Evolutionary conservation across 768 basidiomycete species (phyloP).

Genomic region (Exidia glandulosa): DNA sequence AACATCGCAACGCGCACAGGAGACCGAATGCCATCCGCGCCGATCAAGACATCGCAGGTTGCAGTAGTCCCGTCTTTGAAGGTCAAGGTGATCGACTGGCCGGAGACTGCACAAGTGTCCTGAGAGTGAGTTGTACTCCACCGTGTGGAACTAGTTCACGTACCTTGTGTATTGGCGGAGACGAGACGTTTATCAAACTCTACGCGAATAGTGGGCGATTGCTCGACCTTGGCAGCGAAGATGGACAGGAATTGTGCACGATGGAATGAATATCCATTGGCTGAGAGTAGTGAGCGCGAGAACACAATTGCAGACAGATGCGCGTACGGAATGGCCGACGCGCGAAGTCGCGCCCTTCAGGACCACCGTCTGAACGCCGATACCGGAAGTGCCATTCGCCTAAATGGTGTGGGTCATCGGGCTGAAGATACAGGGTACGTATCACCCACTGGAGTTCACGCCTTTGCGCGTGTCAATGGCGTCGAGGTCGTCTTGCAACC

Average conservation of each 20-base stretch:
- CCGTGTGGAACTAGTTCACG: too few species aligned
- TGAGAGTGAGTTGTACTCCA: too few species aligned
- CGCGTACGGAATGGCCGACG: not conserved
- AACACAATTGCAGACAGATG: not conserved
- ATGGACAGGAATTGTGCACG: not conserved
- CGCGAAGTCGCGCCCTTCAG: not conserved
- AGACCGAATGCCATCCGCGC: conserved; percentile 58
- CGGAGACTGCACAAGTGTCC: conserved; percentile 27
- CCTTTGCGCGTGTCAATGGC: conserved; percentile 9
- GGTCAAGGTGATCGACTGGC: conserved; percentile 21
- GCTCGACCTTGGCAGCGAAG: not conserved
- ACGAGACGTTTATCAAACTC: conserved; percentile 55
- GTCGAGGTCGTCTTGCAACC: conserved; percentile 24
- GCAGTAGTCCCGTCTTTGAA: conserved; percentile 54
- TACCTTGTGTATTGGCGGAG: too few species aligned
- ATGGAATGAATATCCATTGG: not conserved
- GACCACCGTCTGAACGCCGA: not conserved
- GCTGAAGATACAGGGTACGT: not conserved
- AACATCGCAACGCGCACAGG: conserved; percentile 29
- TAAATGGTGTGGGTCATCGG: not conserved
- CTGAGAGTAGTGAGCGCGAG: not conserved
- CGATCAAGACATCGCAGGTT: conserved; percentile 54
- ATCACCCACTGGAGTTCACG: not conserved
- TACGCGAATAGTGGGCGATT: conserved; percentile 20
- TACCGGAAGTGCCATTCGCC: not conserved